Percentiles rank a stretch among this genome's conserved stretches.
Evolutionary conservation across 768 basidiomycete genomes (phyloP).

Genomic region (Lactifluus pinguis): DNA sequence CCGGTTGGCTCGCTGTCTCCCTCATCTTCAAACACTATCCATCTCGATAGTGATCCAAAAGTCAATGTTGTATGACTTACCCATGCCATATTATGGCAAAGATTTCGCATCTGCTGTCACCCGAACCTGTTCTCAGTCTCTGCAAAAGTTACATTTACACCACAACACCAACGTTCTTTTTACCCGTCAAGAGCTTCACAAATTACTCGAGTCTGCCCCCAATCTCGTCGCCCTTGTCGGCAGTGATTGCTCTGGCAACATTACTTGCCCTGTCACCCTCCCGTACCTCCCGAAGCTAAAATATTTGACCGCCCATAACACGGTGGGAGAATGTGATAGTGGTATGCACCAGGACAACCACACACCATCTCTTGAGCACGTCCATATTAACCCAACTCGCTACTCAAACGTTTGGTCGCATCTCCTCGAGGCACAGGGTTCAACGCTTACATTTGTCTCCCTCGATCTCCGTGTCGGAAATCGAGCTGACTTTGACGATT

Average conservation of each 20-base stretch:
- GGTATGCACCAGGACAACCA: not conserved
- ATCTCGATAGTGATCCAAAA: conserved; percentile 3
- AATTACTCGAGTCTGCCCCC: conserved; percentile 3
- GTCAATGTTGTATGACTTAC: not conserved
- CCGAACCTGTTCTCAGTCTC: conserved; percentile 1
- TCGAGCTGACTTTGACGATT: not conserved
- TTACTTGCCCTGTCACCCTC: conserved; percentile 8
- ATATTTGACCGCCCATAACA: not conserved
- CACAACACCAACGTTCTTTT: conserved; percentile 1
- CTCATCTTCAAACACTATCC: conserved; percentile 9
- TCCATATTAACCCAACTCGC: conserved; percentile 3
- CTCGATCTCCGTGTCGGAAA: not conserved
- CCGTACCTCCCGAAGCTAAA: conserved; percentile 13
- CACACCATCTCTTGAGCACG: conserved; percentile 4
- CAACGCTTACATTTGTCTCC: conserved; percentile 3
- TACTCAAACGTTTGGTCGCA: conserved; percentile 1
- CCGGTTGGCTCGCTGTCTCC: conserved; percentile 4
- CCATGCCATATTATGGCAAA: conserved; percentile 8
- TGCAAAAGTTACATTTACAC: conserved; percentile 4
- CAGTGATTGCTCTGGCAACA: not conserved
- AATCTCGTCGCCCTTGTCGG: conserved; percentile 6
- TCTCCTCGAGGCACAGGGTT: conserved; percentile 1
- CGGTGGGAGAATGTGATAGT: not conserved
- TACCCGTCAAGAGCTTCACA: not conserved
- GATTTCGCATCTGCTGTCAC: conserved; percentile 2